Evolutionary conservation across 2,329 filamentous ascomycete genomes (phyloP), one percentile per base, ranked within the genome.

Genomic region (Beauveria asiatica): DNA sequence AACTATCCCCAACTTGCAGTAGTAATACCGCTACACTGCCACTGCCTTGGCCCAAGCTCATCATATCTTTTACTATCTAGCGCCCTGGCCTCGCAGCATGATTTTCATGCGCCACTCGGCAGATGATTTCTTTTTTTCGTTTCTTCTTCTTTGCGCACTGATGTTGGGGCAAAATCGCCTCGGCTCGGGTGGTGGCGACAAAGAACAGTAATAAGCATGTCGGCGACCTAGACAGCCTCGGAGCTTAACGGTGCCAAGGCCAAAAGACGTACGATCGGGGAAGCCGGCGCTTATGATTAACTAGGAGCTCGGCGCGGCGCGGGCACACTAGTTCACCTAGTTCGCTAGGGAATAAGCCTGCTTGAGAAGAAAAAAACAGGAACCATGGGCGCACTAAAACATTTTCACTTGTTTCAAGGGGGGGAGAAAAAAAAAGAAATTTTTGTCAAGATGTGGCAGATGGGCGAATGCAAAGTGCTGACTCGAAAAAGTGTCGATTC

Each of bases 181-280:
- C 55, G 55, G 55, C 33, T 57, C 55, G 45, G 33, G 45, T 33
- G 55, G 45, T 57, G 55, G 55, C 45, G 55, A 50, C 7, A 30
- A 42, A 21, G 27, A 50, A 42, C n/a, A 57, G 2, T 27, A 57
- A 4, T 27, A 21, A 50, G 4, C n/a, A 41, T 41, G 55, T 57
- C 33, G 45, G 55, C 45, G 55, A 50, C 53, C 16, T 50, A 19
- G 9, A 9, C 37, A 17, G 56, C 56, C 45, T 58, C 48, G 46
- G 56, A 51, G 56, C 33, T 23, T 37, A 57, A 50, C 19, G 45
- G 45, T 45, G 55, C 55, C 50, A 57, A 27, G 19, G n/a, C n/a
- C 9, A 13, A 27, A 27, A 33, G 19, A 30, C 25, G 25, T 56
- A 45, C 41, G 19, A 57, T 57, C 44, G 30, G 54, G 37, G 17